These are phyloP conservation scores for Prunus fruticosa DNA, from an alignment of 306 rosid genomes.

Conservation along the genomic window DNA sequence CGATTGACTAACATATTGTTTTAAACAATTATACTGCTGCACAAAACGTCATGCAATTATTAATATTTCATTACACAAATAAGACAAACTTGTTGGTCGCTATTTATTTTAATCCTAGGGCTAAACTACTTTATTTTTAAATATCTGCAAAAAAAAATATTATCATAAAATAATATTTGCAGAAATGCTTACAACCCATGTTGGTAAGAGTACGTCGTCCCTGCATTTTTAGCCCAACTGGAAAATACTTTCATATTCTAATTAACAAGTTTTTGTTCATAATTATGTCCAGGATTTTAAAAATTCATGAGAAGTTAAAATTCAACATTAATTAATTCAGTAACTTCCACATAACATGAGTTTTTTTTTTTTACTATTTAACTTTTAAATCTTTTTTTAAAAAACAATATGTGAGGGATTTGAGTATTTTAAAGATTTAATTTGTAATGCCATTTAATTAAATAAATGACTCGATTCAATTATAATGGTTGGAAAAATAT, in stretches of 20 bases:
- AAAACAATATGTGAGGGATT: too few relatives aligned
- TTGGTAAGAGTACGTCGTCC: too few relatives aligned
- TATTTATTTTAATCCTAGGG: background rate
- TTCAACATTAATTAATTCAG: too few relatives aligned
- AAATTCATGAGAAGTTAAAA: too few relatives aligned
- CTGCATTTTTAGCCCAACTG: too few relatives aligned
- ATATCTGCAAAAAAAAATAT: background rate
- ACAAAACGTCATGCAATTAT: slow-evolving; percentile 2
- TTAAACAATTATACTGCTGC: background rate
- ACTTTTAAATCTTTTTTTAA: too few relatives aligned
- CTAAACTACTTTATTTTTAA: background rate
- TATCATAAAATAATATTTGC: background rate
- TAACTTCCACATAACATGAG: too few relatives aligned
- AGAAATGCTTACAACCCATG: too few relatives aligned
- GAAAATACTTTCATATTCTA: too few relatives aligned
- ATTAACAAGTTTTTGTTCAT: too few relatives aligned
- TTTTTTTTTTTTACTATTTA: too few relatives aligned
- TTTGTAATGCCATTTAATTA: background rate
- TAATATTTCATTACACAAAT: background rate
- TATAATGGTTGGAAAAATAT: background rate
- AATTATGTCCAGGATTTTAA: too few relatives aligned
- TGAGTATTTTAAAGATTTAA: background rate
- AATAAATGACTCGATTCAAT: background rate
- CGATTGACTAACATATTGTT: background rate
- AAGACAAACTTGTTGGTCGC: background rate